These are phyloP conservation scores for Tolypocladium amazonense DNA, from an alignment of 2,329 filamentous ascomycete species.

Conservation along the genomic window DNA sequence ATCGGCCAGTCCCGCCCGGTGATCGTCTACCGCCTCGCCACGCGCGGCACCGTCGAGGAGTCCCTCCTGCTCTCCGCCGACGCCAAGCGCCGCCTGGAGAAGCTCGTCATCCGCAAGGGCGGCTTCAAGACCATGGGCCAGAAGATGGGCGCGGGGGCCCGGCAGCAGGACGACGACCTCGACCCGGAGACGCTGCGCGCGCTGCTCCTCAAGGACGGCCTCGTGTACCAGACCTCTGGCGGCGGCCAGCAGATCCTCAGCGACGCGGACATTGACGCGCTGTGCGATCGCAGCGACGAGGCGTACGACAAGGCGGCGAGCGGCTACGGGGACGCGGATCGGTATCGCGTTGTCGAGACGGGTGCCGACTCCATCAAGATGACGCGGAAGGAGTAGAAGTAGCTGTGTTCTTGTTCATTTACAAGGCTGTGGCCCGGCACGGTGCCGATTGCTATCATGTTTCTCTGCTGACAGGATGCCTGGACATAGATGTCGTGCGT, in stretches of 20 bases:
- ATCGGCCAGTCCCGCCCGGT: constrained; percentile 92
- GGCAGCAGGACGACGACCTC: constrained; percentile 33
- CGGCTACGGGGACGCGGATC: constrained; percentile 61
- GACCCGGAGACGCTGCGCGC: constrained; percentile 51
- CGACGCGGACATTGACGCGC: constrained; percentile 62
- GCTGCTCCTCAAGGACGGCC: constrained; percentile 61
- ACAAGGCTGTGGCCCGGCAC: not conserved
- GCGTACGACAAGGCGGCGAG: constrained; percentile 64
- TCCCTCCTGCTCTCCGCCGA: constrained; percentile 78
- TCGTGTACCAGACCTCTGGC: constrained; percentile 39
- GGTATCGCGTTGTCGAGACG: constrained; percentile 76
- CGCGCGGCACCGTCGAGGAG: constrained; percentile 87
- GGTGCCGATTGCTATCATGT: not conserved
- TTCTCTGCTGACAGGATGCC: not conserved
- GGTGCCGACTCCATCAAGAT: constrained; percentile 40
- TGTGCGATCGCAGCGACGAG: constrained; percentile 64
- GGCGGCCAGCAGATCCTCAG: constrained; percentile 58
- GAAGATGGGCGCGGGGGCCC: constrained; percentile 35
- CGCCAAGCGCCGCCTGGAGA: constrained; percentile 83
- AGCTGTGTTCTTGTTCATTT: not conserved
- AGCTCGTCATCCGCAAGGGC: constrained; percentile 91
- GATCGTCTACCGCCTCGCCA: constrained; percentile 86
- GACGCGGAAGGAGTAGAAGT: constrained; percentile 9
- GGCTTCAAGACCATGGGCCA: constrained; percentile 63
- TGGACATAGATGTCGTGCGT: not conserved